A percentile compares a stretch with the other conserved stretches of the same genome.
These are phyloP conservation scores for Pholiota microspora DNA, from an alignment of 768 basidiomycete species.

Conservation along the genomic window DNA sequence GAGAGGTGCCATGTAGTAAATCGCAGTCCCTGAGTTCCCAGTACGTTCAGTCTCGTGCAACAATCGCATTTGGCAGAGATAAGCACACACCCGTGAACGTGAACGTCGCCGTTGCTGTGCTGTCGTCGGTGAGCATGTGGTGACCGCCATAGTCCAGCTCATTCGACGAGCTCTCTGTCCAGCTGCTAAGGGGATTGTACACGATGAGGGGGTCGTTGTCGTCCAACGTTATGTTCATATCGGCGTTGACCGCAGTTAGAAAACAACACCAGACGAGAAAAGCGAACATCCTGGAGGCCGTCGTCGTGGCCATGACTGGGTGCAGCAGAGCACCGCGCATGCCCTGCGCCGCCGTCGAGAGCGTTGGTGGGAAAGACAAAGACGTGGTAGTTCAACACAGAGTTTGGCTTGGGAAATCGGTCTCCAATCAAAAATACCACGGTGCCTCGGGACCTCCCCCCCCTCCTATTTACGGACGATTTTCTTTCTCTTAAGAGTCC, in stretches of 20 bases:
- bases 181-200: slow-evolving; percentile 15
- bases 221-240: slow-evolving; percentile 20
- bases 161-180: slow-evolving; percentile 17
- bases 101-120: slow-evolving; percentile 19
- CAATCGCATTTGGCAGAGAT: not conserved
- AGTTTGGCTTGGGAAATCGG: not conserved
- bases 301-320: not conserved
- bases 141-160: slow-evolving; percentile 15
- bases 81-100: slow-evolving; percentile 19
- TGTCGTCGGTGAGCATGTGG: slow-evolving; percentile 18
- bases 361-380: not conserved
- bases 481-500: too few relatives aligned
- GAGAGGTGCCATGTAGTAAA: slow-evolving; percentile 22
- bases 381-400: not conserved
- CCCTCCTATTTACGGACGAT: too few relatives aligned
- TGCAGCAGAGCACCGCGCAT: not conserved
- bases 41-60: not conserved
- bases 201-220: slow-evolving; percentile 17
- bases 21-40: slow-evolving; percentile 19
- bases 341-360: slow-evolving; percentile 1
- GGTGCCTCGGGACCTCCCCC: too few relatives aligned
- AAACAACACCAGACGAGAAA: not conserved
- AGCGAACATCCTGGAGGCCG: not conserved
- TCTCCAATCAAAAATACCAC: too few relatives aligned
- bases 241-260: not conserved